Base-by-base conservation (phyloP, 1,139 yeast genomes). In the Blastobotrys apis region DNA sequence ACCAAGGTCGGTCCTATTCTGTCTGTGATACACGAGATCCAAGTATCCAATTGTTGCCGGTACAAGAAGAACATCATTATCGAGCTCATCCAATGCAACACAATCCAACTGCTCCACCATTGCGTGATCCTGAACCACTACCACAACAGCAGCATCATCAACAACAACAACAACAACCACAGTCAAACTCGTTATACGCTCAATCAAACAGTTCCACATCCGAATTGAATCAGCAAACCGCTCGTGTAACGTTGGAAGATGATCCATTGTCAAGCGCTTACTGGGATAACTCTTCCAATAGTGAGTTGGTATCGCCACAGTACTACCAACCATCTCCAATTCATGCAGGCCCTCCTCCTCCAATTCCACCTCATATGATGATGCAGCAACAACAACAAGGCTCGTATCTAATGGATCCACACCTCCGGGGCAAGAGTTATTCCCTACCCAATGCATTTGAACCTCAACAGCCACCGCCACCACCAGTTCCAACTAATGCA, bases 271-370 rank as follows among this genome's bases (percentile, higher is more conserved):
- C 45, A 6, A 36, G 39, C 33, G 51, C 55, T 5, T 54, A 55
- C 44, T 55, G 58, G 58, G 58, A 55, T 37, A 55, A 54, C 33
- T 47, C 53, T 10, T 43, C 53, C 22, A 55, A 55, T 44, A 47
- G 51, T 25, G 58, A 55, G 44, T 47, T 52, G 19, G 56, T 54
- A 13, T 49, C 57, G 13, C 58, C 56, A 17, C 50, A 51, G 39
- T 51, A 47, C 43, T 37, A 44, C 38, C 44, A 40, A 30, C n/a
- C n/a, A n/a, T 19, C 27, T 6, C 10, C 26, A 6, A 23, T 6
- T 10, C 9, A 6, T 10, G 26, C 26, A 23, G 9, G 44, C 4
- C 29, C n/a, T 9, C 38, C 38, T 2, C 47, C 40, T 20, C 43
- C 45, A 2, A 41, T 29, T 26, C 22, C 32, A 32, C 48, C 35